Evolutionary conservation across 179 eudicot genomes (phyloP), one percentile per base, ranked within the genome.

Genomic region (Heliamphora pulchella): DNA sequence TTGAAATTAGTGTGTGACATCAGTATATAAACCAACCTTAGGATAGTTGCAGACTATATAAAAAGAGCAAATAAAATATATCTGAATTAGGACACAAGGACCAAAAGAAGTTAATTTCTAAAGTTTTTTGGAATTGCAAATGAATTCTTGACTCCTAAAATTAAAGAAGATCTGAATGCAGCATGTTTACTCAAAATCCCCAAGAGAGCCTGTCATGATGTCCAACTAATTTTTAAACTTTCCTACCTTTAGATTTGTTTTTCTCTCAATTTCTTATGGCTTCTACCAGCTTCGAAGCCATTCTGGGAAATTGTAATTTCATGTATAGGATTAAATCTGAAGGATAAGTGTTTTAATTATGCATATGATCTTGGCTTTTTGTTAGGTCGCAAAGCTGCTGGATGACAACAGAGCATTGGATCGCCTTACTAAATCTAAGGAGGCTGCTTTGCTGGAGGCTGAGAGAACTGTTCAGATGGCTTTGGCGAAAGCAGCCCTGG

Each of bases 331-430:
- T 76, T 74, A 39, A 15, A 39, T 74, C 39, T 20, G 50, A 43
- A 57, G 20, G 41, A 31, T 47, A 58, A 20, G 8, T 67, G 65
- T 20, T 14, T 44, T 39, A 55, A 11, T 13, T 75, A 5, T 73
- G 20, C 71, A 44, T 67, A n/a, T 53, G 50, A 10, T 79, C 78
- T 77, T 71, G 66, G 46, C 18, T 39, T 39, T 75, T 64, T 79
- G 1, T 66, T 72, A 93, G 97, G 84, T 91, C 63, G 89, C 89
- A 69, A 91, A 87, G 85, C 76, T 93, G 85, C 92, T 88, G 87
- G 97, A 93, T 63, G 97, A 93, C 79, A 93, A 91, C 74, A 87
- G 81, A 86, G 97, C 97, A 69, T 83, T 93, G 70, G 97, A 91
- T 62, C 90, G 97, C 47, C 97, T 93, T 67, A 93, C 93, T 20